Conservation (phyloP, 75 land plant species). For the Isoetes taiwanensis region DNA sequence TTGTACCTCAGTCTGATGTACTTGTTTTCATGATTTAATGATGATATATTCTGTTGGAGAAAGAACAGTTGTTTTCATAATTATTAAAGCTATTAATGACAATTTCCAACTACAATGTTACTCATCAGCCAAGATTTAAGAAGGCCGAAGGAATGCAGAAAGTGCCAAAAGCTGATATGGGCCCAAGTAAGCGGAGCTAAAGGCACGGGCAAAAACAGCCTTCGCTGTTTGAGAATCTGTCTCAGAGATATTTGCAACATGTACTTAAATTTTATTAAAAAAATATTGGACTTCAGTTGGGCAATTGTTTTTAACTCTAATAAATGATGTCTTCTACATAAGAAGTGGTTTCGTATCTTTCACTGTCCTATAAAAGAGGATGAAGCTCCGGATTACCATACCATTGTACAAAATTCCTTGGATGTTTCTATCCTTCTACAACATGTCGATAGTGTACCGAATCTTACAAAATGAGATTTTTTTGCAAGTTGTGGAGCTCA, state of each 20-base stretch:
- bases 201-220: conserved; percentile 71
- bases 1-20: too few relatives aligned
- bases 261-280: conserved; percentile 19
- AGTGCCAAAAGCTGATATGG: conserved; percentile 61
- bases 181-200: conserved; percentile 75
- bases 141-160: conserved; percentile 45
- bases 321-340: conserved; percentile 57
- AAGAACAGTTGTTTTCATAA: conserved; percentile 47
- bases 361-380: conserved; percentile 90
- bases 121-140: conserved; percentile 11
- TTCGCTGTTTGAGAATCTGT: conserved; percentile 87
- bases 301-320: too few relatives aligned
- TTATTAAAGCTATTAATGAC: conserved; percentile 49
- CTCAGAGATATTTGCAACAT: conserved; percentile 89
- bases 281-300: too few relatives aligned
- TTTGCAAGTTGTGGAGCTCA: conserved; percentile 71
- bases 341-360: conserved; percentile 74
- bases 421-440: conserved; percentile 82
- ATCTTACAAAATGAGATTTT: conserved; percentile 59
- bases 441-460: conserved; percentile 73
- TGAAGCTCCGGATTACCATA: conserved; percentile 82
- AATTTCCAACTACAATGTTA: conserved; percentile 24
- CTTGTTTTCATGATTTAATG: too few relatives aligned
- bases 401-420: conserved; percentile 85
- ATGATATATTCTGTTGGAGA: too few relatives aligned